Evolutionary conservation across 192 early-diverging fungal genomes (phyloP).

Genomic region (Coemansia sp.): DNA sequence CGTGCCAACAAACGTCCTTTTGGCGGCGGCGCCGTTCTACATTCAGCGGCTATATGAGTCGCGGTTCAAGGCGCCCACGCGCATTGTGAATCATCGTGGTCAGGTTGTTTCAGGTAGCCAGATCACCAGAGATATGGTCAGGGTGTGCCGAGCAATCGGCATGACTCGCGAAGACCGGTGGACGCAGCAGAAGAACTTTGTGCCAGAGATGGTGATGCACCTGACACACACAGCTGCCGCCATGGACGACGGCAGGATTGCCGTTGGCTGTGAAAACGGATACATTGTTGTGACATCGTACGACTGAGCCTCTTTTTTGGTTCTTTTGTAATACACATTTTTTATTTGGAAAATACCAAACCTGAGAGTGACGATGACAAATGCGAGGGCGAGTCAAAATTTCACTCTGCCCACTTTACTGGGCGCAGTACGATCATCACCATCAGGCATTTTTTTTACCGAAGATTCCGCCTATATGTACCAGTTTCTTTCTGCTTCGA

Average conservation of each 20-base stretch:
- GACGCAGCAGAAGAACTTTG: conserved; percentile 1
- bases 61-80: conserved; percentile 14
- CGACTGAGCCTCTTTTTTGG: conserved; percentile 22
- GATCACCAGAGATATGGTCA: conserved; percentile 26
- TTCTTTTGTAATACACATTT: neutral
- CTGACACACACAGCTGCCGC: conserved; percentile 16
- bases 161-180: neutral
- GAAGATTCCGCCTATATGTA: neutral
- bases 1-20: conserved; percentile 6
- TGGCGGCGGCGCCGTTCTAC: conserved; percentile 28
- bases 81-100: conserved; percentile 36
- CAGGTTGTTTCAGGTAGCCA: conserved; percentile 10
- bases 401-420: no score
- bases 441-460: no score
- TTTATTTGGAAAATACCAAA: neutral
- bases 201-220: conserved; percentile 8
- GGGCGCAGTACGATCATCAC: no score
- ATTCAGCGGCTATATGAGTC: conserved; percentile 39
- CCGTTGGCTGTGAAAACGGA: conserved; percentile 40
- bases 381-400: no score
- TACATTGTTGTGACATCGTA: conserved; percentile 40
- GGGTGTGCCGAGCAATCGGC: conserved; percentile 10
- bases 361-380: no score
- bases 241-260: conserved; percentile 38
- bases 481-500: neutral